Base-by-base conservation (phyloP, 2,329 filamentous ascomycete genomes). In the Exophiala sp. region DNA sequence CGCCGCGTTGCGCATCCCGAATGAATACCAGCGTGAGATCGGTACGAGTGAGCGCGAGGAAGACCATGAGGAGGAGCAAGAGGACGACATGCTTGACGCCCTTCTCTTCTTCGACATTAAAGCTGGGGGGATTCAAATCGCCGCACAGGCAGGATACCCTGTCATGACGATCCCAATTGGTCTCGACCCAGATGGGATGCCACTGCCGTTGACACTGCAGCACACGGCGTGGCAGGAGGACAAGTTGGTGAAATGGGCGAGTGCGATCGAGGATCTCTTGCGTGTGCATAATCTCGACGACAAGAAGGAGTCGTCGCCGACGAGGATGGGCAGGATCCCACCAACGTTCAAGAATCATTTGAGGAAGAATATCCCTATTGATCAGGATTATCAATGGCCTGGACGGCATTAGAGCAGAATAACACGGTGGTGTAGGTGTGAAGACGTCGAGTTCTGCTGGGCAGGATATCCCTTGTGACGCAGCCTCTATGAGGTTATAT, bases 131-230 rank as follows among this genome's bases (percentile, higher is more conserved):
- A 66, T 67, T 47, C 66, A 67, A 47, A 61, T 67, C 47, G 65
- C 66, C n/a, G 66, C 66, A 16, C 66, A 69, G 55, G 66, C 66
- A 21, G 62, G 62, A 10, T 69, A 69, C 40, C 66, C 66, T 1
- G 63, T 69, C 12, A 61, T 68, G 36, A 63, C 56, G 8, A 58
- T 69, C 12, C 66, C 66, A 1, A 62, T 68, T n/a, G 66, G 65
- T 9, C 47, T 66, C 1, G 66, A 67, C 42, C 40, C 61, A 1
- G 61, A 62, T 18, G 62, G 62, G 1, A 52, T 65, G 46, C 64
- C 64, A 4, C 50, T 66, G 16, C 55, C 62, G 9, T 38, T 65
- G 38, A 63, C 64, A 7, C 40, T 65, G 29, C 65, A 68, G 40
- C 66, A 68, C 33, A 62, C 61, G 3, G 65, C 65, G 2, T 68